Conservation (phyloP, 2,329 filamentous ascomycete genomes). For the Ustulina deusta region DNA sequence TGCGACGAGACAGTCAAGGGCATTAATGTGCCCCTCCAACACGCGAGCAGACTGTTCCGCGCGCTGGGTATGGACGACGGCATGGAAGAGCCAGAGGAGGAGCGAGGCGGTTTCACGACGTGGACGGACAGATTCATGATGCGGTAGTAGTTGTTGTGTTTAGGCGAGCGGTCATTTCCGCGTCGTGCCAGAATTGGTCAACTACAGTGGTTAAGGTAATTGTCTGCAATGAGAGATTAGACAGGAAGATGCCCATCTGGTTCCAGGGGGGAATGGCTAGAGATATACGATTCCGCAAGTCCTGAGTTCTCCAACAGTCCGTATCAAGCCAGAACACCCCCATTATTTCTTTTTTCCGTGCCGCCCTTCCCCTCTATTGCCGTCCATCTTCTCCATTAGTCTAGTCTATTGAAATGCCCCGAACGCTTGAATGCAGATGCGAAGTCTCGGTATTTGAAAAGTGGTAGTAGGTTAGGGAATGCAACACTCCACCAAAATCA, state of each 20-base stretch:
- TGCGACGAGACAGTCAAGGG: slow-evolving; percentile 44
- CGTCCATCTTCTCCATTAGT: background rate
- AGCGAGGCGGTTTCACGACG: slow-evolving; percentile 13
- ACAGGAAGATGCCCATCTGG: slow-evolving; percentile 10
- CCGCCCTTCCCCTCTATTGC: background rate
- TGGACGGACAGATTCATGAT: slow-evolving; percentile 9
- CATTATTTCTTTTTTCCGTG: background rate
- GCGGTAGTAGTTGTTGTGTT: slow-evolving; percentile 17
- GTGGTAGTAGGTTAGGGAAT: background rate
- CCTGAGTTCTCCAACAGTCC: background rate
- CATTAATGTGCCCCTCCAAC: slow-evolving; percentile 44
- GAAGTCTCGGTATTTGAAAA: background rate
- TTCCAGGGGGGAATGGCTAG: background rate
- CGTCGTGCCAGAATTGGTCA: background rate
- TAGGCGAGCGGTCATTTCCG: background rate
- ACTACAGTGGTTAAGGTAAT: background rate
- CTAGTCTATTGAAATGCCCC: background rate
- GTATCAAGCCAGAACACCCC: background rate
- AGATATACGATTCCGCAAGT: background rate
- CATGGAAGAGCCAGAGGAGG: slow-evolving; percentile 13
- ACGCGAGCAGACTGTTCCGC: slow-evolving; percentile 33
- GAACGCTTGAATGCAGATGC: slow-evolving; percentile 12
- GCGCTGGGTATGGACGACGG: slow-evolving; percentile 33
- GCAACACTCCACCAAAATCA: slow-evolving; percentile 6
- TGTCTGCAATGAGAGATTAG: background rate